phyloP scores from a whole-genome alignment of 108 stramenopile genomes.

The Pseudonitzschia multistriata region DNA sequence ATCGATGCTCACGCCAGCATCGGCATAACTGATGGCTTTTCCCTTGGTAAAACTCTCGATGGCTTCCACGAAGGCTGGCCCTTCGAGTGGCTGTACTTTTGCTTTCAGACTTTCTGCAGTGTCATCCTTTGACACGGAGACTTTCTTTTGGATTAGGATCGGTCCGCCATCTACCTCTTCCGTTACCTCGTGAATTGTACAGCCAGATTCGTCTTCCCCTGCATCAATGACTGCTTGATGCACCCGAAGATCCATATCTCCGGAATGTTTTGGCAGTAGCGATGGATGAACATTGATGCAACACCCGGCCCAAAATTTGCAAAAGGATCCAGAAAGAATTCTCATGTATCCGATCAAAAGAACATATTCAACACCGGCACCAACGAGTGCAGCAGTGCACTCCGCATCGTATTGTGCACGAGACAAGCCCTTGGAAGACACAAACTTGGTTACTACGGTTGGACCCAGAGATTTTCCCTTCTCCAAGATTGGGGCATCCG shows the following conservation, averaged over 20 bases:
- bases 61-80: conserved; percentile 94
- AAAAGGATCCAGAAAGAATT: conserved; percentile 89
- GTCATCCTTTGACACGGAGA: conserved; percentile 76
- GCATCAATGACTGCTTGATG: conserved; percentile 97
- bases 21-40: conserved; percentile 87
- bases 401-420: conserved; percentile 92
- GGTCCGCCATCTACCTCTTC: conserved; percentile 98
- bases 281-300: conserved; percentile 99
- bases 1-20: conserved; percentile 96
- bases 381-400: conserved; percentile 85
- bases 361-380: conserved; percentile 91
- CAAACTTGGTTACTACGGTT: conserved; percentile 78
- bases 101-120: conserved; percentile 95
- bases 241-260: conserved; percentile 97
- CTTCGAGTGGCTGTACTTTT: conserved; percentile 95
- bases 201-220: conserved; percentile 89
- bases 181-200: conserved; percentile 97
- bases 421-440: conserved; percentile 77
- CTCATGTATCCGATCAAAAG: conserved; percentile 99
- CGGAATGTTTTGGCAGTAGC: conserved; percentile 96
- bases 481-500: conserved; percentile 80
- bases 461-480: conserved; percentile 85
- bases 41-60: conserved; percentile 71
- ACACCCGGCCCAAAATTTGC: conserved; percentile 85
- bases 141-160: conserved; percentile 88